A percentile compares a stretch with the other conserved stretches of the same genome.
phyloP scores from a whole-genome alignment of 73 alveolate genomes.

The Loxodes magnus region DNA sequence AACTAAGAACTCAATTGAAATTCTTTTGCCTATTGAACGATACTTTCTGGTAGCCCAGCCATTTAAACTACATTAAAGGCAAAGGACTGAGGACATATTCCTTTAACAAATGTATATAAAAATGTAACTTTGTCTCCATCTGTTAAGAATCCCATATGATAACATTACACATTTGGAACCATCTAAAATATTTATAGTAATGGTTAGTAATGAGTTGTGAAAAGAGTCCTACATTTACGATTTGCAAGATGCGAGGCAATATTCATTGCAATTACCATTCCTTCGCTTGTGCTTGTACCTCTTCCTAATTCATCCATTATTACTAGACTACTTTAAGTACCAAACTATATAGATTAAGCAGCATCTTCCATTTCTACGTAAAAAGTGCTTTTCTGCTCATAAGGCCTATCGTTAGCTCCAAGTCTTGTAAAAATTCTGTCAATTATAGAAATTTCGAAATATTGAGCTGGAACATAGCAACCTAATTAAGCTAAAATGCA shows the following conservation, averaged over 20 bases:
- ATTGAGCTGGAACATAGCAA: slow-evolving; percentile 74
- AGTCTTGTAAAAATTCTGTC: slow-evolving; percentile 85
- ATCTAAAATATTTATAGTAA: too few species aligned
- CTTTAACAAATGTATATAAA: too few species aligned
- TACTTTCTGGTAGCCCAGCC: too few species aligned
- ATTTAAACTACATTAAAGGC: too few species aligned
- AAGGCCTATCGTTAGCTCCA: slow-evolving; percentile 86
- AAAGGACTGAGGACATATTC: too few species aligned
- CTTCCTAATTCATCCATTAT: slow-evolving; percentile 86
- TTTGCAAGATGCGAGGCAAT: slow-evolving; percentile 57
- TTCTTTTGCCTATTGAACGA: too few species aligned
- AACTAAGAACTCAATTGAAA: too few species aligned
- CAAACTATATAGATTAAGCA: slow-evolving; percentile 46
- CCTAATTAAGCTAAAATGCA: slow-evolving; percentile 83
- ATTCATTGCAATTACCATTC: slow-evolving; percentile 82
- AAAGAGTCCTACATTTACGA: slow-evolving; percentile 61
- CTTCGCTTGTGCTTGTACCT: slow-evolving; percentile 91
- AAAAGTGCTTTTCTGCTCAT: slow-evolving; percentile 87
- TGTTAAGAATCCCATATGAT: too few species aligned
- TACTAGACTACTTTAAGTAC: slow-evolving; percentile 63
- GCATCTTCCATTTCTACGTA: slow-evolving; percentile 86
- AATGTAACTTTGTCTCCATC: too few species aligned
- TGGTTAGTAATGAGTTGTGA: slow-evolving; percentile 96
- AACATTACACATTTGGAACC: too few species aligned
- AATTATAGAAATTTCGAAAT: slow-evolving; percentile 56